Conservation (phyloP, 768 basidiomycete species). For the Psilocybe sp. region DNA sequence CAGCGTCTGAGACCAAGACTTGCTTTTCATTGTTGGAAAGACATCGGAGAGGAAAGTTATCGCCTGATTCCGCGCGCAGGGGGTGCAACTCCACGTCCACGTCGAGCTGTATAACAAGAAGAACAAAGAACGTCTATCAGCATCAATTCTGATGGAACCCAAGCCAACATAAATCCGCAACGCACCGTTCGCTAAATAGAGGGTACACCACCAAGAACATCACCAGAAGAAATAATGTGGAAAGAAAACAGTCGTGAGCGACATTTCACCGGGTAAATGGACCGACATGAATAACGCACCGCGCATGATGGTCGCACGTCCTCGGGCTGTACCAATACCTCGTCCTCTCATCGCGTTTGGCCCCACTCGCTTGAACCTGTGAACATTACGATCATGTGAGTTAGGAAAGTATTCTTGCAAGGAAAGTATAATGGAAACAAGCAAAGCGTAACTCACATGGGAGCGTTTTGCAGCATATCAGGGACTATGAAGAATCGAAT, state of each 20-base stretch:
- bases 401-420: background rate
- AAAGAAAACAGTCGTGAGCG: slow-evolving; percentile 12
- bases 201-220: slow-evolving; percentile 1
- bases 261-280: slow-evolving; percentile 4
- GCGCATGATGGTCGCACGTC: slow-evolving; percentile 97
- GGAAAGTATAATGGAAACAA: background rate
- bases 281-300: slow-evolving; percentile 49
- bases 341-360: slow-evolving; percentile 98
- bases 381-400: slow-evolving; percentile 3
- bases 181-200: slow-evolving; percentile 69
- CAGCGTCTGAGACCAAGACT: too few relatives aligned
- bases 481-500: slow-evolving; percentile 98
- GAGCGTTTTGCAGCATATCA: slow-evolving; percentile 98
- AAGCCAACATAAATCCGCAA: slow-evolving; percentile 1
- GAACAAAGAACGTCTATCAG: slow-evolving; percentile 6
- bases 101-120: slow-evolving; percentile 55
- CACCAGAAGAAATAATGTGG: slow-evolving; percentile 16
- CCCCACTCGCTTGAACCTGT: slow-evolving; percentile 97
- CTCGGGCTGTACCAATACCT: slow-evolving; percentile 98
- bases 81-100: slow-evolving; percentile 76
- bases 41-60: slow-evolving; percentile 34
- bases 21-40: background rate
- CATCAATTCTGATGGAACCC: slow-evolving; percentile 10
- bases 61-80: slow-evolving; percentile 80
- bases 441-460: slow-evolving; percentile 60